These are phyloP conservation scores for Fusarium sp. DNA, from an alignment of 2,329 filamentous ascomycete genomes.

Conservation along the genomic window DNA sequence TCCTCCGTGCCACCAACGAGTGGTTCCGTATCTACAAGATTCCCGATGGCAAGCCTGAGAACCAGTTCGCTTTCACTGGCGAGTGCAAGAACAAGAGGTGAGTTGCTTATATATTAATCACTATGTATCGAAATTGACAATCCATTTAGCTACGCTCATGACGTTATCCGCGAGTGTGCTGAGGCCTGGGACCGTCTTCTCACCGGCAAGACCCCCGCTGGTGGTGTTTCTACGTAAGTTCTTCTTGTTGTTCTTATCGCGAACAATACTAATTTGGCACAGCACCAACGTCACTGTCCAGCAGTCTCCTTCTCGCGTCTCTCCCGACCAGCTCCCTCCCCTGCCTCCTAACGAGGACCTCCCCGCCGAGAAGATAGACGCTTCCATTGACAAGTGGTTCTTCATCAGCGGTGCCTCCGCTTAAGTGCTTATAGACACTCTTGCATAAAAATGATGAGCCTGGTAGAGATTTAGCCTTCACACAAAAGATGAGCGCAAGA, in stretches of 20 bases:
- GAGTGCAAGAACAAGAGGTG: constrained; percentile 99
- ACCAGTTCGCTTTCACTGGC: constrained; percentile 99
- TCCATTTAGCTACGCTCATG: constrained; percentile 80
- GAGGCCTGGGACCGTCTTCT: constrained; percentile 98
- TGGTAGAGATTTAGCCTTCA: constrained; percentile 31
- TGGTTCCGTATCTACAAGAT: constrained; percentile 99
- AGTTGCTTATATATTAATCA: constrained; percentile 40
- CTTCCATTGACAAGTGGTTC: constrained; percentile 99
- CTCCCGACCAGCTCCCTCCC: constrained; percentile 75
- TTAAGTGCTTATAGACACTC: constrained; percentile 57
- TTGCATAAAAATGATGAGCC: constrained; percentile 30
- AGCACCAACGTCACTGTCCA: constrained; percentile 84
- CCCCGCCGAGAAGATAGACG: constrained; percentile 87
- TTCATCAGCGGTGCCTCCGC: constrained; percentile 98
- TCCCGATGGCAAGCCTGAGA: constrained; percentile 99
- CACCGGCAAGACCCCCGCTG: constrained; percentile 84
- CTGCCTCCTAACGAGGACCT: constrained; percentile 85
- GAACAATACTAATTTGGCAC: constrained; percentile 46
- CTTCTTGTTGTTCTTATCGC: background rate
- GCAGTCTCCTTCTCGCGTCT: constrained; percentile 78
- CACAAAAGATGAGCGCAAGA: constrained; percentile 32
- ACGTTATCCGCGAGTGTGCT: constrained; percentile 93
- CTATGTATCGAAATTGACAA: constrained; percentile 23
- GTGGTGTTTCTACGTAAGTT: constrained; percentile 84
- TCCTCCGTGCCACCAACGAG: constrained; percentile 97